A percentile compares a stretch with the other conserved stretches of the same genome.
Conservation (phyloP, 768 basidiomycete genomes). For the Leccinum aurantiacum region DNA sequence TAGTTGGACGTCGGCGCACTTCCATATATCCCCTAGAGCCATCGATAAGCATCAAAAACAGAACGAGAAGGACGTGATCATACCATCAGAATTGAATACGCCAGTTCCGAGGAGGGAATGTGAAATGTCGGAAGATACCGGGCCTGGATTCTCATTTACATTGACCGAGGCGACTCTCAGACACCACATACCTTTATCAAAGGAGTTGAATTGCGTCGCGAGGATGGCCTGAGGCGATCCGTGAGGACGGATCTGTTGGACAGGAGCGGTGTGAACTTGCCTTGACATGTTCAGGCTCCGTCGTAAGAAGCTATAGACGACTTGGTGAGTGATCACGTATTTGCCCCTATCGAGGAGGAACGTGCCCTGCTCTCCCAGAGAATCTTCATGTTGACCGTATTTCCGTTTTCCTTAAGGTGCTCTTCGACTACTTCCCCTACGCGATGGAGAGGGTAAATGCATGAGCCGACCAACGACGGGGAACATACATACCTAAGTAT, state of each 20-base stretch:
- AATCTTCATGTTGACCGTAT: conserved; percentile 32
- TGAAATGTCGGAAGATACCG: conserved; percentile 9
- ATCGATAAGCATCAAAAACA: not conserved
- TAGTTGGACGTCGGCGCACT: conserved; percentile 33
- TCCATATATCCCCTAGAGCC: conserved; percentile 54
- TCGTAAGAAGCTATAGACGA: conserved; percentile 40
- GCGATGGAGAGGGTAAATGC: not conserved
- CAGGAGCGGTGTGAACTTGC: conserved; percentile 9
- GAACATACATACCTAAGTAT: conserved; percentile 30
- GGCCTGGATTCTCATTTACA: conserved; percentile 23
- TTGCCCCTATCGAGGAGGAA: conserved; percentile 5
- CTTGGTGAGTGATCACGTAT: not conserved
- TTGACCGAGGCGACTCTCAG: conserved; percentile 12
- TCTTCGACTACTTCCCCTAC: conserved; percentile 32
- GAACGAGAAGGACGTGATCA: not conserved
- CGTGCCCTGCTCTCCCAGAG: conserved; percentile 43
- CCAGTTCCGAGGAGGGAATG: conserved; percentile 51
- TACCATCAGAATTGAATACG: conserved; percentile 60
- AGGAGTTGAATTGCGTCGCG: conserved; percentile 45
- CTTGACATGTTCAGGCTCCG: conserved; percentile 51
- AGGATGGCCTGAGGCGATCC: conserved; percentile 37
- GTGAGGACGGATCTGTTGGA: not conserved
- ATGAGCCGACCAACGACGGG: not conserved
- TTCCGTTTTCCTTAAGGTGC: conserved; percentile 28
- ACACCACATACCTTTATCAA: conserved; percentile 37